These are phyloP conservation scores for Salvia hispanica DNA, from an alignment of 257 asterid species.

Conservation along the genomic window DNA sequence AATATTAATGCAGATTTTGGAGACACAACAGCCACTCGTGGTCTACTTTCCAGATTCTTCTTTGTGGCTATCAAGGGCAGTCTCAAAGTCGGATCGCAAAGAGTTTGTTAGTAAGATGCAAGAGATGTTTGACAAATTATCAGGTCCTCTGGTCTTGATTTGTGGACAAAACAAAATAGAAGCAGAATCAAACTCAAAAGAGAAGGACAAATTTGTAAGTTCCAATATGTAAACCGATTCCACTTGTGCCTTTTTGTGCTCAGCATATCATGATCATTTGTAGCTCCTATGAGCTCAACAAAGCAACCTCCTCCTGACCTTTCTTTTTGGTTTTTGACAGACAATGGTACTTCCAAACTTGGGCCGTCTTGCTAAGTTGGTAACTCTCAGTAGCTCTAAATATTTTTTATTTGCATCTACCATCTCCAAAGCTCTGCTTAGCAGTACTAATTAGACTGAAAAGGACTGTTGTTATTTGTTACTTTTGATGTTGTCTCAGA, in stretches of 20 bases:
- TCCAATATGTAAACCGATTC: not conserved
- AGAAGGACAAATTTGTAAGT: conserved; percentile 88
- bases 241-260: conserved; percentile 10
- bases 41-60: conserved; percentile 91
- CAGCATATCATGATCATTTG: conserved; percentile 13
- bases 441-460: not conserved
- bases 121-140: conserved; percentile 84
- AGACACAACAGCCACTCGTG: conserved; percentile 80
- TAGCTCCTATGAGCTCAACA: conserved; percentile 7
- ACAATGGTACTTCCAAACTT: conserved; percentile 91
- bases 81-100: conserved; percentile 67
- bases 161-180: conserved; percentile 86
- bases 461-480: conserved; percentile 2
- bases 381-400: conserved; percentile 44
- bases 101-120: conserved; percentile 68
- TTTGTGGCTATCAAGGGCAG: conserved; percentile 78
- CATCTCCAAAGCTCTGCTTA: not conserved
- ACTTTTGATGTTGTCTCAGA: conserved; percentile 12
- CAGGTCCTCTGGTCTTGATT: conserved; percentile 77
- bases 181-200: conserved; percentile 61
- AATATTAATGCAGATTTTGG: conserved; percentile 67
- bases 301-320: conserved; percentile 30
- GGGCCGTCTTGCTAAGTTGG: conserved; percentile 95
- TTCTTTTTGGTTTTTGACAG: conserved; percentile 52
- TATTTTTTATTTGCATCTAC: conserved; percentile 20